phyloP scores from a whole-genome alignment of 208 protist species.

The Lotmaria passim region DNA sequence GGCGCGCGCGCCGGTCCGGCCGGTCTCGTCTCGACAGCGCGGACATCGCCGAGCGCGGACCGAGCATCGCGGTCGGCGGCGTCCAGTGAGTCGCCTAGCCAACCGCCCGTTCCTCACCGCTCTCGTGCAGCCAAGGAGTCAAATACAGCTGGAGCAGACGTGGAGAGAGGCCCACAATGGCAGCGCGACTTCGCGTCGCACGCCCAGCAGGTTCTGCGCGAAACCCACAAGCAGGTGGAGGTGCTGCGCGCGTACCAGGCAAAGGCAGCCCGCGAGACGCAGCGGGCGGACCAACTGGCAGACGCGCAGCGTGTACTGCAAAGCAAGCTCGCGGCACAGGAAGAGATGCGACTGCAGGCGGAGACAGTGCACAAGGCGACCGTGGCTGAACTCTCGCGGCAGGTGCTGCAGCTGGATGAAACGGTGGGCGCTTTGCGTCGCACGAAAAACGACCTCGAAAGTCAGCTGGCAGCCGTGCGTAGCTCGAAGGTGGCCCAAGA shows the following conservation, averaged over 20 bases:
- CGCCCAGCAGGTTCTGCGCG: conserved; percentile 22
- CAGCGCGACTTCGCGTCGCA: conserved; percentile 19
- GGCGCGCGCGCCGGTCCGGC: neutral
- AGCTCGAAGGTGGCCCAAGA: neutral
- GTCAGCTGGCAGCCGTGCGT: conserved; percentile 1
- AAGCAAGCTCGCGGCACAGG: conserved; percentile 2
- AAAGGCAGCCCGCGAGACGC: conserved; percentile 1
- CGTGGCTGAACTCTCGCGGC: conserved; percentile 7
- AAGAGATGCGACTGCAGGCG: neutral
- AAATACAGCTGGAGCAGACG: neutral
- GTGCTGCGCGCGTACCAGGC: conserved; percentile 21
- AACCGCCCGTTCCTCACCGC: neutral
- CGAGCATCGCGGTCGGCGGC: neutral
- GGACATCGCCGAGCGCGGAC: neutral
- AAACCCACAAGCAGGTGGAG: conserved; percentile 27
- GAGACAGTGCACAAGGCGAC: neutral
- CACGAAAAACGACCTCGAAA: conserved; percentile 1
- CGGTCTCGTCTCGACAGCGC: conserved; percentile 10
- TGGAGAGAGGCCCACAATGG: conserved; percentile 13
- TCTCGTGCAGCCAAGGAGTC: neutral
- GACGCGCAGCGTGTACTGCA: conserved; percentile 4
- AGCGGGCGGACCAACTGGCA: conserved; percentile 14
- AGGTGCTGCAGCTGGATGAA: conserved; percentile 29
- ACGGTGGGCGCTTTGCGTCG: conserved; percentile 12
- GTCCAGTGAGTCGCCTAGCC: neutral